phyloP scores from a whole-genome alignment of 1,284 basidiomycete species.

The Phlebopus sp. region DNA sequence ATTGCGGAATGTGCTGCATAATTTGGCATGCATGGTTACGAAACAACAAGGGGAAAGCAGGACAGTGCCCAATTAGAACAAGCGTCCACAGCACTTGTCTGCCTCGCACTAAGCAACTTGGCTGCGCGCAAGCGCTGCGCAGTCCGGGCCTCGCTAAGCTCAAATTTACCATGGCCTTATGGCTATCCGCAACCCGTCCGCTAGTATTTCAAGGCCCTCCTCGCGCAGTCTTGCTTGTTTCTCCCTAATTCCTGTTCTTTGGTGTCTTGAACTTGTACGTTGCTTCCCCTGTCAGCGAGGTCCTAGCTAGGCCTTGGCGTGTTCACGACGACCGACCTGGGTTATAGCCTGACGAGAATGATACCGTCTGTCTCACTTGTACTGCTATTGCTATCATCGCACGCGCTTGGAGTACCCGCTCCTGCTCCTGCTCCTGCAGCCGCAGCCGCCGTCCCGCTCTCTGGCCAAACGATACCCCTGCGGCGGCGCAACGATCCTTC shows the following conservation, averaged over 20 bases:
- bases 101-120: background rate
- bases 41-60: too few relatives aligned
- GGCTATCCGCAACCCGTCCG: background rate
- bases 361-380: slow-evolving; percentile 14
- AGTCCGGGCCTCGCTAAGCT: background rate
- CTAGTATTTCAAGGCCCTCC: background rate
- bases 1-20: too few relatives aligned
- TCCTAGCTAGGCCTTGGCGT: too few relatives aligned
- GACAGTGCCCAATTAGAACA: background rate
- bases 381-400: slow-evolving; percentile 13
- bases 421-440: too few relatives aligned
- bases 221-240: background rate
- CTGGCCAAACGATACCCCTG: slow-evolving; percentile 23
- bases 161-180: background rate
- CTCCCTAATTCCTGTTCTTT: background rate
- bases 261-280: background rate
- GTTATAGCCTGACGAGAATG: slow-evolving; percentile 12
- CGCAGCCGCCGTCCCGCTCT: background rate
- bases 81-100: background rate
- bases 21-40: too few relatives aligned
- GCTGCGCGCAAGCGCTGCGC: slow-evolving; percentile 1
- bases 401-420: slow-evolving; percentile 14
- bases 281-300: too few relatives aligned
- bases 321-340: background rate
- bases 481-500: slow-evolving; percentile 13